Evolutionary conservation across 306 rosid genomes (phyloP).

Genomic region (Purshia tridentata): DNA sequence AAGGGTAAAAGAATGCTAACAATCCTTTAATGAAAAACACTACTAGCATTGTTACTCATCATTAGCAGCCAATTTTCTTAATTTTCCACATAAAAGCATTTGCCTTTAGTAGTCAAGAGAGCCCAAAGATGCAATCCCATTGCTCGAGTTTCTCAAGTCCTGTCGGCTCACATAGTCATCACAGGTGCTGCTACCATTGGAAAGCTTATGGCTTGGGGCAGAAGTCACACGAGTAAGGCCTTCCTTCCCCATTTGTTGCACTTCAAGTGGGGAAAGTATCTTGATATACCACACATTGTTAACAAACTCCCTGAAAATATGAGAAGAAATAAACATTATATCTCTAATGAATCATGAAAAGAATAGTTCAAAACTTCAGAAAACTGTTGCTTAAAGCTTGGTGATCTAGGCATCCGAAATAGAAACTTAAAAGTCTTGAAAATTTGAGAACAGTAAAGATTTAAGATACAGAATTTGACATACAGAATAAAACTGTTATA

Average conservation of each 20-base stretch:
- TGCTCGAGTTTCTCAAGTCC: conserved; percentile 53
- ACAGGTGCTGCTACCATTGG: conserved; percentile 37
- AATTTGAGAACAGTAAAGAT: background rate
- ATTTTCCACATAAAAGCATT: conserved; percentile 17
- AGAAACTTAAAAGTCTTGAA: background rate
- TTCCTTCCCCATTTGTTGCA: conserved; percentile 66
- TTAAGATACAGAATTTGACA: background rate
- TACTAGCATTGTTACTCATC: conserved; percentile 26
- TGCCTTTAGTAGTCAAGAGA: conserved; percentile 48
- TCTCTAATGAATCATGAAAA: background rate
- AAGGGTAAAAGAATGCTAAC: conserved; percentile 37
- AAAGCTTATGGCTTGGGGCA: conserved; percentile 39
- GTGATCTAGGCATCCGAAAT: background rate
- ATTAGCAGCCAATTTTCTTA: conserved; percentile 21
- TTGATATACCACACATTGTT: conserved; percentile 68
- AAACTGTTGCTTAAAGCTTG: background rate
- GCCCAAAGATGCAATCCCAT: conserved; percentile 57
- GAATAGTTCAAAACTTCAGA: background rate
- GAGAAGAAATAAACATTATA: conserved; percentile 1
- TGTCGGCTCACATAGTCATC: conserved; percentile 46
- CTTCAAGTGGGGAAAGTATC: conserved; percentile 65
- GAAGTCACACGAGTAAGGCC: conserved; percentile 37
- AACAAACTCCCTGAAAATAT: conserved; percentile 63
- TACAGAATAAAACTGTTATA: background rate
- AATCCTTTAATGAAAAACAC: conserved; percentile 28